Conservation (phyloP, 495 filamentous ascomycete genomes). For the Penicillium robsamsonii region DNA sequence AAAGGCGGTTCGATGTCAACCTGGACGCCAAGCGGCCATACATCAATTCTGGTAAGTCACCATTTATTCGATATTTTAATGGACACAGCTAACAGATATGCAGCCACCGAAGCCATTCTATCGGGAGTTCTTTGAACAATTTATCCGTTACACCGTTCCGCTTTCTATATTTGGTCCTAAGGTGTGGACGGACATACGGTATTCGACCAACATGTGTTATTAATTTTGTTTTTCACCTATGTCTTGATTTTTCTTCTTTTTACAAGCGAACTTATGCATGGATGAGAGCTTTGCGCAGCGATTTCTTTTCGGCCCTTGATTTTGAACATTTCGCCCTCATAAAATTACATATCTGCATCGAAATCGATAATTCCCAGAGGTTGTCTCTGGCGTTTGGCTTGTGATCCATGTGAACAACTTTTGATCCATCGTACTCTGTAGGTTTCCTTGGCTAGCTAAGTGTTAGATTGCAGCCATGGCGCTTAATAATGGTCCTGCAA, state of each 20-base stretch:
- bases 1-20: conserved; percentile 77
- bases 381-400: conserved; percentile 14
- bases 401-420: neutral
- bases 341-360: conserved; percentile 11
- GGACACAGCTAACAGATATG: conserved; percentile 36
- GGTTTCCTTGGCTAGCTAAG: no score
- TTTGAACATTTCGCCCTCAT: conserved; percentile 14
- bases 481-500: no score
- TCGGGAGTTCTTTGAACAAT: conserved; percentile 60
- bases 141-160: neutral
- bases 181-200: conserved; percentile 1
- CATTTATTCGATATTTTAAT: conserved; percentile 3
- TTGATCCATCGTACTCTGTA: neutral
- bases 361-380: conserved; percentile 23
- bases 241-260: conserved; percentile 11
- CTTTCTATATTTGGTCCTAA: neutral
- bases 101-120: conserved; percentile 72
- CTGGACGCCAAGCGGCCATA: conserved; percentile 82
- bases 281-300: conserved; percentile 25
- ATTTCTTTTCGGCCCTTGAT: conserved; percentile 8
- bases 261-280: conserved; percentile 27
- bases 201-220: conserved; percentile 15
- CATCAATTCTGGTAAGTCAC: conserved; percentile 78
- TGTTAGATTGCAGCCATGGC: no score
- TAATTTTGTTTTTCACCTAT: conserved; percentile 13